Percentiles rank a stretch among this genome's conserved stretches.
Evolutionary conservation across 1,139 yeast species (phyloP).

Genomic region (Suhomyces guaymorum): DNA sequence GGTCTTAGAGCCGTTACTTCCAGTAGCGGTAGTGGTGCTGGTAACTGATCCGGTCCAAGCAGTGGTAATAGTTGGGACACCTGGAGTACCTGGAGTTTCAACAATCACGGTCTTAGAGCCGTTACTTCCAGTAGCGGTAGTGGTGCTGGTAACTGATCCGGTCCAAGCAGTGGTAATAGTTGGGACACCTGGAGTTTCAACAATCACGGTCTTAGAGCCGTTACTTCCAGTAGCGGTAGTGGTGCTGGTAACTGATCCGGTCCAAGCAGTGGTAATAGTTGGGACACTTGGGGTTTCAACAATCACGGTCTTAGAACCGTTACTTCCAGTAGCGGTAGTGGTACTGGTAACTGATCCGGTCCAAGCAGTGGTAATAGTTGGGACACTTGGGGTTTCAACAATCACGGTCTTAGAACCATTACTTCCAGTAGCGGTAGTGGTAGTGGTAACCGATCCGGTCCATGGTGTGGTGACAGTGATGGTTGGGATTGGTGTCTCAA

Average conservation of each 20-base stretch:
- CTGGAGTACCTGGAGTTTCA: constrained; percentile 13
- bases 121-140: constrained; percentile 13
- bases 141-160: constrained; percentile 8
- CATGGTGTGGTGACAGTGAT: constrained; percentile 17
- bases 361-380: constrained; percentile 1
- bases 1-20: too few relatives aligned
- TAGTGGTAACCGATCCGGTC: constrained; percentile 10
- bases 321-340: constrained; percentile 11
- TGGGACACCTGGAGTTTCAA: too few relatives aligned
- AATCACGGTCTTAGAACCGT: constrained; percentile 17
- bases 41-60: constrained; percentile 3
- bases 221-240: too few relatives aligned
- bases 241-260: too few relatives aligned
- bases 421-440: constrained; percentile 10
- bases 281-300: constrained; percentile 13
- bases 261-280: too few relatives aligned
- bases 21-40: too few relatives aligned
- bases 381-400: constrained; percentile 13
- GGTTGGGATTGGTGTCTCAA: too few relatives aligned
- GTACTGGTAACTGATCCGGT: constrained; percentile 8
- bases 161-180: constrained; percentile 2
- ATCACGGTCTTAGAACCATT: constrained; percentile 19
- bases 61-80: too few relatives aligned
- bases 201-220: too few relatives aligned
- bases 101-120: constrained; percentile 17